These are phyloP conservation scores for Ascosphaera pollenicola DNA, from an alignment of 2,329 filamentous ascomycete species.

Conservation along the genomic window DNA sequence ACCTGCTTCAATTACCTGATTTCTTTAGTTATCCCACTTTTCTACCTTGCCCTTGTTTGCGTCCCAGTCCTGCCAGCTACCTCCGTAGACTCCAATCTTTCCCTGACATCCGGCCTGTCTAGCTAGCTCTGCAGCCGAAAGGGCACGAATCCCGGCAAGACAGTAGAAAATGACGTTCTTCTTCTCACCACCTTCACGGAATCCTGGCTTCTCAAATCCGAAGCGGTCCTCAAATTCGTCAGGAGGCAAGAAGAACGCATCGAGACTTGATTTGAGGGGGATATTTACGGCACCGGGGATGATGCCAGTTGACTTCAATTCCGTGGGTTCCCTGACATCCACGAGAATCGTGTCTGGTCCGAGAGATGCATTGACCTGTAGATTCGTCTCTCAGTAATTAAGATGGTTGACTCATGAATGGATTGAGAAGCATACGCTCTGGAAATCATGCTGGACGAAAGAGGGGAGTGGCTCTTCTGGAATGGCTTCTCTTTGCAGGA, in stretches of 20 bases:
- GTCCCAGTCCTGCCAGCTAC: conserved; percentile 53
- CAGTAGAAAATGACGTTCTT: conserved; percentile 64
- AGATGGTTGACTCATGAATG: background rate
- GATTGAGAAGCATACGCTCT: background rate
- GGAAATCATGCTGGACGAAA: background rate
- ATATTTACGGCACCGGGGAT: conserved; percentile 73
- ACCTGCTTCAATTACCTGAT: too few species aligned
- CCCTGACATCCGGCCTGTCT: conserved; percentile 53
- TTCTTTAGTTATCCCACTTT: conserved; percentile 16
- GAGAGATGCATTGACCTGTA: conserved; percentile 11
- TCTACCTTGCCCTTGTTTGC: conserved; percentile 43
- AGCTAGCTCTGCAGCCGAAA: conserved; percentile 56
- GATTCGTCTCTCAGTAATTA: conserved; percentile 5
- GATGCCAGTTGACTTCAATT: conserved; percentile 21
- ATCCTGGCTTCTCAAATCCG: conserved; percentile 48
- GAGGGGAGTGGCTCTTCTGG: background rate
- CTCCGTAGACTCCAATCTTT: conserved; percentile 29
- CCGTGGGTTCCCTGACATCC: conserved; percentile 27
- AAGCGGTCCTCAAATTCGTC: conserved; percentile 70
- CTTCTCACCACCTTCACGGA: conserved; percentile 6
- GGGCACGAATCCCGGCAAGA: conserved; percentile 68
- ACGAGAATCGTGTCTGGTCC: conserved; percentile 16
- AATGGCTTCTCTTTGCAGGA: background rate
- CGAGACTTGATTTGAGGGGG: conserved; percentile 53
- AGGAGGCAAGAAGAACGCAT: conserved; percentile 51